Evolutionary conservation across 2,329 filamentous ascomycete species (phyloP), one percentile per base, ranked within the genome.

Genomic region (Phoma sp.): DNA sequence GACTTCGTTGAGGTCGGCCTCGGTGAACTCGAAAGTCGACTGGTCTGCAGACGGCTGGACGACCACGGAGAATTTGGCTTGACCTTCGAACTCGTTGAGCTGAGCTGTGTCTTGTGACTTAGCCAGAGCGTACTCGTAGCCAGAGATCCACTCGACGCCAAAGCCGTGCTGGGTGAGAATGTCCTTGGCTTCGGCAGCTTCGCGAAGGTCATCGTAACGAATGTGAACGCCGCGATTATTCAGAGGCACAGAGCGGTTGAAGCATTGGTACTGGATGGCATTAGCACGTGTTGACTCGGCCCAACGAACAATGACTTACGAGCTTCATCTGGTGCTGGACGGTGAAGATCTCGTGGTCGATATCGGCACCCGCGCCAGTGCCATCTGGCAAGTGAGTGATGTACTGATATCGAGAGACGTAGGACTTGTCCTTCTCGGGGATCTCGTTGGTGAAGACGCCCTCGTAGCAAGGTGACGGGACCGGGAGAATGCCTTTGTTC

Each of bases 151-250:
- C 8, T 58, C 44, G 24, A 66, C 59, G 3, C 33, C 14, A 55
- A 66, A 70, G 18, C 58, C 60, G 24, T 64, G 59, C 13, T 62
- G 47, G 6, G 61, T 43, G 7, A 74, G 59, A 18, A 67, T 53
- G 7, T 62, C 46, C 39, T 69, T 62, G 32, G 60, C 69, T 27
- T 68, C 63, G 13, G 58, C 55, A n/a, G 76, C 69, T 22, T 75
- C 67, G 18, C 60, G 57, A n/a, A 78, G 56, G 47, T 73, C 67
- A 48, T 79, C 75, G 58, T 78, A 78, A 46, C 66, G 67, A 39
- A 77, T 56, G 43, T 66, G 58, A 30, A 73, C 58, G 37, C 66
- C 67, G 29, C 57, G 55, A 42, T 37, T 50, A 44, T 68, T 64
- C 30, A 66, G 40, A 13, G 66, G 65, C 8, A 67, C 60, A 3